These are phyloP conservation scores for Chara braunii DNA, from an alignment of 139 green algal genomes.

Conservation along the genomic window DNA sequence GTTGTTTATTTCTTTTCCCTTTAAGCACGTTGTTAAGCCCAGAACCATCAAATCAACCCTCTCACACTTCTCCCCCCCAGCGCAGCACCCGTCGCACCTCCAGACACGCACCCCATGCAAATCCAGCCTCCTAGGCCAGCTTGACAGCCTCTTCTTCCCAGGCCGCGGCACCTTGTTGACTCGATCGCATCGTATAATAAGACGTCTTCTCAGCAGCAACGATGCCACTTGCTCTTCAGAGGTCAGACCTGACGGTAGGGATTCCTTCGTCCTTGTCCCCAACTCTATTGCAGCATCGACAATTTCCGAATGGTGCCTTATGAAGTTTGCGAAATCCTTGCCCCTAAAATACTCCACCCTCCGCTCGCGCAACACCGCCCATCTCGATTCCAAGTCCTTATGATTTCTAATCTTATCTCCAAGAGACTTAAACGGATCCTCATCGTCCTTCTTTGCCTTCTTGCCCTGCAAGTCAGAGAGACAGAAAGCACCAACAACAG, in stretches of 20 bases:
- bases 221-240: slow-evolving; percentile 3
- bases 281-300: neutral
- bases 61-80: too few species aligned
- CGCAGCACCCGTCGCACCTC: too few species aligned
- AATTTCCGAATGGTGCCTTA: slow-evolving; percentile 24
- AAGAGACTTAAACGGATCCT: slow-evolving; percentile 1
- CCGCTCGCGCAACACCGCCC: slow-evolving; percentile 16
- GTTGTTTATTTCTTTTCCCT: too few species aligned
- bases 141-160: slow-evolving; percentile 34
- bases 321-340: slow-evolving; percentile 30
- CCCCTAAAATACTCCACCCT: slow-evolving; percentile 43
- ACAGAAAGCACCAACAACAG: too few species aligned
- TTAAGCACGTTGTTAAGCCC: too few species aligned
- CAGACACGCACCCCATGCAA: slow-evolving; percentile 24
- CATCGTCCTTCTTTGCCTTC: slow-evolving; percentile 16
- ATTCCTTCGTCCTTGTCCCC: neutral
- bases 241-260: neutral
- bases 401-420: slow-evolving; percentile 27
- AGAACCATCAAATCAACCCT: too few species aligned
- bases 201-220: slow-evolving; percentile 15
- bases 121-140: slow-evolving; percentile 24
- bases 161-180: slow-evolving; percentile 29
- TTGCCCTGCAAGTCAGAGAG: too few species aligned
- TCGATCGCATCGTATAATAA: slow-evolving; percentile 35
- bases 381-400: slow-evolving; percentile 35